A percentile compares a stretch with the other conserved stretches of the same genome.
phyloP scores from a whole-genome alignment of 2,329 filamentous ascomycete species.

The Akanthomyces lecanii region DNA sequence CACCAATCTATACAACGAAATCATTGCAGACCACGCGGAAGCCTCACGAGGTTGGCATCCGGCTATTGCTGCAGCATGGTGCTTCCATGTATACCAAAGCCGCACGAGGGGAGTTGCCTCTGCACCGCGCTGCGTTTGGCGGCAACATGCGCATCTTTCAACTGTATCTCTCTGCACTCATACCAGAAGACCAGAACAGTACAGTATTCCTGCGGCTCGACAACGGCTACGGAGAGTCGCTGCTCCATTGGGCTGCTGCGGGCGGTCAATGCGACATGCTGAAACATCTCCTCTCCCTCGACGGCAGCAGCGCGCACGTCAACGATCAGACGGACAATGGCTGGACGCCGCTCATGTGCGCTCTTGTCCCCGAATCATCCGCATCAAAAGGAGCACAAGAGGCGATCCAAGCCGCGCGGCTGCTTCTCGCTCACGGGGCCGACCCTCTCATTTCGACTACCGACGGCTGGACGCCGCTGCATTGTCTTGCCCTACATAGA shows the following conservation, averaged over 20 bases:
- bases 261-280: not conserved
- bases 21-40: too few relatives aligned
- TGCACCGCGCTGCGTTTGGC: not conserved
- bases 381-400: constrained; percentile 4
- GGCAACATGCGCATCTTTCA: not conserved
- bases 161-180: not conserved
- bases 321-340: constrained; percentile 23
- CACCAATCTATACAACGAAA: not conserved
- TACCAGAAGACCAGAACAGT: not conserved
- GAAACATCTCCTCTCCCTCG: not conserved
- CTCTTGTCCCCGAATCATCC: constrained; percentile 19
- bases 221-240: not conserved
- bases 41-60: not conserved
- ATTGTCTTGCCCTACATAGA: constrained; percentile 20
- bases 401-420: constrained; percentile 16
- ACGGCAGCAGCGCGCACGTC: constrained; percentile 13
- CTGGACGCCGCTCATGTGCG: constrained; percentile 31
- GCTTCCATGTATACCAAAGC: not conserved
- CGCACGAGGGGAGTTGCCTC: not conserved
- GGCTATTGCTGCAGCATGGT: not conserved
- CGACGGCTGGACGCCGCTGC: constrained; percentile 27
- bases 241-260: not conserved
- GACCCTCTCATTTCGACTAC: constrained; percentile 19
- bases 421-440: constrained; percentile 25
- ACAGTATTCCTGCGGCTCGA: not conserved